Base-by-base conservation (phyloP, 1,284 basidiomycete species). In the Lentinus polychrous region DNA sequence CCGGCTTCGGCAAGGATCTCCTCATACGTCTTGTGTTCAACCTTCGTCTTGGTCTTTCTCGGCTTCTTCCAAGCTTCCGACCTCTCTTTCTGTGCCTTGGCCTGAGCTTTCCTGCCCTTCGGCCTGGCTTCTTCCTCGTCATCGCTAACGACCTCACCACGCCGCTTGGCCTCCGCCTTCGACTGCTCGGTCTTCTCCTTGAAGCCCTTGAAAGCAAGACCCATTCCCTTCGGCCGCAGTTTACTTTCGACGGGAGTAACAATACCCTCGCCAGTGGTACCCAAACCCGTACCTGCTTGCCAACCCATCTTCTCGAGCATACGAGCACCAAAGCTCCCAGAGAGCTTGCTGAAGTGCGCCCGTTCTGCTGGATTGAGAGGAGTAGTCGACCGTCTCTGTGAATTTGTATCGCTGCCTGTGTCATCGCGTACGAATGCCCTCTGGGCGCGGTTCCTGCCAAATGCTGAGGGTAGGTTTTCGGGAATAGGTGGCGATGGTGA, bases 221-320 rank as follows among this genome's bases (percentile, higher is more conserved):
- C 93, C 75, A 83, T 82, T 66, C 84, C 75, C 64, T 86, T 82
- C 8, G 91, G 86, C 5, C 93, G 83, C 40, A 91, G 65, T 63
- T 90, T 92, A 59, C 77, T 82, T 60, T 94, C 91, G 8, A 98
- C 77, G 0, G 94, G 94, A 0, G 86, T 84, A 3, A 93, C 83
- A 49, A 95, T 94, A 59, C 94, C 94, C 58, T 87, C 82, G 6
- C 87, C 86, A 2, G 74, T 69, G 0, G 75, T 67, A 58, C 94
- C 94, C 14, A 97, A 73, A 61, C 94, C 94, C 17, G 79, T 78
- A 6, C 94, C 87, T 0, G 84, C 71, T 60, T 85, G 74, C 94
- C 94, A 98, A 11, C 94, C 94, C 83, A 94, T 92, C 69, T 93
- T 95, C 36, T 81, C 78, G n/a, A 98, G 78, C 78, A 97, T 80